These are phyloP conservation scores for Trichosanthes truncata DNA, from an alignment of 306 rosid species.

Conservation along the genomic window DNA sequence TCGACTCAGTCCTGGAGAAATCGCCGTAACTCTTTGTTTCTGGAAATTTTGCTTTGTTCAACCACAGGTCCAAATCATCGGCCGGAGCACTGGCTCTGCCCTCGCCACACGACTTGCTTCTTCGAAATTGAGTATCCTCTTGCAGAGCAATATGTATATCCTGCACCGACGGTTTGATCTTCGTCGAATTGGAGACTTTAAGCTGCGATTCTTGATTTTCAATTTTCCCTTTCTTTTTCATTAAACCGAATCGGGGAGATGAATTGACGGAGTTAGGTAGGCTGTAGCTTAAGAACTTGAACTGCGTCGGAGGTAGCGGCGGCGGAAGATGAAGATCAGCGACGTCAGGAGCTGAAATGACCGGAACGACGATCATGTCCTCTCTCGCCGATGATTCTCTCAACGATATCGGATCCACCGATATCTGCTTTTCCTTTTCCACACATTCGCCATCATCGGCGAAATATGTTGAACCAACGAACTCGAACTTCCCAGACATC, in stretches of 20 bases:
- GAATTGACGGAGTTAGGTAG: conserved; percentile 64
- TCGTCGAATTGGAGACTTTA: conserved; percentile 12
- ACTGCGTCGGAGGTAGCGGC: conserved; percentile 40
- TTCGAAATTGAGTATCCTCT: conserved; percentile 25
- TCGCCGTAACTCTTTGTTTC: conserved; percentile 16
- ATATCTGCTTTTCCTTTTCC: conserved; percentile 59
- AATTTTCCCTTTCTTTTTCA: conserved; percentile 31
- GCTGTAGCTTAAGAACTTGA: conserved; percentile 56
- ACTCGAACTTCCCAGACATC: neutral
- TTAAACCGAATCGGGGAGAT: conserved; percentile 32
- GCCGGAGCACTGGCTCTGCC: conserved; percentile 28
- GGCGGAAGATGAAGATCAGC: conserved; percentile 35
- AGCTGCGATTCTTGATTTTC: conserved; percentile 26
- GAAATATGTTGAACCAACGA: neutral
- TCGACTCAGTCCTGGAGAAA: conserved; percentile 28
- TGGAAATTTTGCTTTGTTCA: conserved; percentile 19
- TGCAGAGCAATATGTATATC: conserved; percentile 2
- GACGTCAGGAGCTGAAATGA: conserved; percentile 19
- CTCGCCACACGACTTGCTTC: conserved; percentile 61
- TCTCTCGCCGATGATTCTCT: conserved; percentile 23
- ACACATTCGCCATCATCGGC: conserved; percentile 13
- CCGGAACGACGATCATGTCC: conserved; percentile 10
- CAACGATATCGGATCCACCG: conserved; percentile 67
- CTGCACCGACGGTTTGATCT: conserved; percentile 11
- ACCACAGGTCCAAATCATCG: conserved; percentile 54